phyloP scores from a whole-genome alignment of 257 asterid genomes.

The Echites panduratus region DNA sequence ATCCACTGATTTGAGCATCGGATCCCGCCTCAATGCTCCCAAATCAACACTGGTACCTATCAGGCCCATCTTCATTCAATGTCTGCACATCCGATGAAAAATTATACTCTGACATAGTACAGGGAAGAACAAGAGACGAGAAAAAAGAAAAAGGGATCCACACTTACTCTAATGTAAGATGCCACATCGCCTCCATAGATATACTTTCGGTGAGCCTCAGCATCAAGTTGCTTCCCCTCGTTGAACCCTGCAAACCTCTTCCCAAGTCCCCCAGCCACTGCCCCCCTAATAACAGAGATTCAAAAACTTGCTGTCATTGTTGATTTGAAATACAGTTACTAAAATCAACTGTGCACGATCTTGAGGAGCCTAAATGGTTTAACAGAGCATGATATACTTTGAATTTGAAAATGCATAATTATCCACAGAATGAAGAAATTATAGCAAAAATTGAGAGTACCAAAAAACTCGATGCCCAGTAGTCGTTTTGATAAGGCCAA shows the following conservation, averaged over 20 bases:
- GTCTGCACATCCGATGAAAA: conserved; percentile 20
- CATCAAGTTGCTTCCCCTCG: conserved; percentile 57
- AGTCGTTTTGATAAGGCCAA: conserved; percentile 80
- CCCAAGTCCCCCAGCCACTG: conserved; percentile 70
- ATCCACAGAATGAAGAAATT: not conserved
- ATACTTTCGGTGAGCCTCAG: conserved; percentile 64
- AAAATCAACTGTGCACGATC: not conserved
- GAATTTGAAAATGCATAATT: not conserved
- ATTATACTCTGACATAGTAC: not conserved
- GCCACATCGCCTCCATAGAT: conserved; percentile 71
- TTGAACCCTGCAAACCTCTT: conserved; percentile 76
- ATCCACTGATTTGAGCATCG: no score
- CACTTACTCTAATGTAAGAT: conserved; percentile 51
- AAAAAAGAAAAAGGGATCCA: not conserved
- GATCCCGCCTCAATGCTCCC: no score
- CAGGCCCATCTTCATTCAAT: conserved; percentile 70
- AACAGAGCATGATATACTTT: not conserved
- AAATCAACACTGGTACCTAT: conserved; percentile 58
- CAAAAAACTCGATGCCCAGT: conserved; percentile 89
- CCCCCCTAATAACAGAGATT: conserved; percentile 46
- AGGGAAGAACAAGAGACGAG: no score
- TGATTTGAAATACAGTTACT: not conserved
- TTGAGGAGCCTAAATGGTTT: not conserved
- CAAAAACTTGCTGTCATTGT: not conserved
- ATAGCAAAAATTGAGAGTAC: conserved; percentile 68